Conservation (phyloP, 2,329 filamentous ascomycete genomes). For the Amylocarpus encephaloides region DNA sequence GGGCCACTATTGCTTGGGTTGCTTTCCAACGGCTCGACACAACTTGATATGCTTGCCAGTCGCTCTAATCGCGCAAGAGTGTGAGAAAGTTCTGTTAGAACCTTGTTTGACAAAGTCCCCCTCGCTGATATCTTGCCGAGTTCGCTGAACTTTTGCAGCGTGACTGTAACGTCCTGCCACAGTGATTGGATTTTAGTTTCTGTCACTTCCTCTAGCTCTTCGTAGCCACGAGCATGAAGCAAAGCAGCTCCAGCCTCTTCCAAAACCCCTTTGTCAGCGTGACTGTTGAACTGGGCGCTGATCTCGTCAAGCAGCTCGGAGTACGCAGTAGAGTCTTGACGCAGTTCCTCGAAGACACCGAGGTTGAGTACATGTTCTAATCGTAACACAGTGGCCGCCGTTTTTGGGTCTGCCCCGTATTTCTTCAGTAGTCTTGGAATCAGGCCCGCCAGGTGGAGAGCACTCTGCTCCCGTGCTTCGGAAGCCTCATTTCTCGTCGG, state of each 20-base stretch:
- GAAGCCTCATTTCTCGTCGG: conserved; percentile 53
- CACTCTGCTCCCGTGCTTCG: conserved; percentile 72
- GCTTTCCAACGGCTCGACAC: conserved; percentile 66
- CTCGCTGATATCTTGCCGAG: conserved; percentile 65
- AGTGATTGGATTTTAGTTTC: conserved; percentile 72
- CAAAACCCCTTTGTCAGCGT: conserved; percentile 79
- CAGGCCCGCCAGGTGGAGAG: conserved; percentile 66
- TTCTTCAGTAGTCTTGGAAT: conserved; percentile 88
- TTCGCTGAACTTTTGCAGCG: conserved; percentile 57
- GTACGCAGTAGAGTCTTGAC: conserved; percentile 78
- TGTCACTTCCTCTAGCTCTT: conserved; percentile 81
- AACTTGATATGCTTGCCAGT: conserved; percentile 72
- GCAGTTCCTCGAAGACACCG: conserved; percentile 79
- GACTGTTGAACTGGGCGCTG: conserved; percentile 88
- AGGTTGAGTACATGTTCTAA: conserved; percentile 83
- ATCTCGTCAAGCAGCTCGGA: conserved; percentile 81
- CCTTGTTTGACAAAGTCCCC: conserved; percentile 58
- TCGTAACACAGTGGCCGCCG: conserved; percentile 77
- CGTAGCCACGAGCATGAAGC: conserved; percentile 76
- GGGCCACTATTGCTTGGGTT: conserved; percentile 40
- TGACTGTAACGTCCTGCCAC: conserved; percentile 78
- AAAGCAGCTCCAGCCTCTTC: conserved; percentile 77
- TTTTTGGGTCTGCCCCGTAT: conserved; percentile 82
- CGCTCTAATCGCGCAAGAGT: conserved; percentile 75
- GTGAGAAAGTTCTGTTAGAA: conserved; percentile 65